Base-by-base conservation (phyloP, 768 basidiomycete species). In the Wakefieldia striispora region DNA sequence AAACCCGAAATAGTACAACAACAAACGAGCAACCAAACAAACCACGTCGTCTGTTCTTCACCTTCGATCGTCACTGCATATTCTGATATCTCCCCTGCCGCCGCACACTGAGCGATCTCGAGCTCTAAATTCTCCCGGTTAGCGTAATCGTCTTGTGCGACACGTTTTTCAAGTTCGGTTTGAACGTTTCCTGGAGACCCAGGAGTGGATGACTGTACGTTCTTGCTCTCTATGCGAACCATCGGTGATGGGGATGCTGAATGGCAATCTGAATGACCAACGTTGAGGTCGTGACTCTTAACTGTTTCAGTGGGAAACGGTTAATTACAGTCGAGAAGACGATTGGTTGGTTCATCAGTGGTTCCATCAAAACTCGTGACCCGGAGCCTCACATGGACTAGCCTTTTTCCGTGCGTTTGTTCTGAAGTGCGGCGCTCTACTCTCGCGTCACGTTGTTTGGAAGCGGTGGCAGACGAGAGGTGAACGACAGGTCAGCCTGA, bases 1-100 rank as follows among this genome's bases (percentile, higher is more conserved):
- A 88, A 65, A 16, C 86, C 88, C 12, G 85, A 86, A 47, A 91
- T 84, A 43, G 84, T 83, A n/a, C 83, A 83, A 51, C 83, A 82
- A 44, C 77, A 65, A 13, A 90, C 88, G 36, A 91, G 75, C n/a
- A 83, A 70, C 86, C 86, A 88, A 2, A 91, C 80, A 54, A 89
- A 89, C 75, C 77, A 79, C 0, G 85, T 86, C 20, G 82, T 83
- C 51, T 67, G 70, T 50, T 84, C 83, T 50, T 85, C 84, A 12
- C 82, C 83, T 56, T 85, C 84, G 16, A 78, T 79, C 10, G 82
- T 76, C 7, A 82, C 78, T 1, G 76, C 72, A 46, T 80, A 61
- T 55, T 84, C 83, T 43, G 79, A 81, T 40, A 84, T 80, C 55
- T 82, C 81, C 20, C 78, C 81, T 12, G 40, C 26, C 2, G 49